Percentiles rank a stretch among this genome's conserved stretches.
Conservation (phyloP, 305 asterid genomes). For the Coffea humblotiana region DNA sequence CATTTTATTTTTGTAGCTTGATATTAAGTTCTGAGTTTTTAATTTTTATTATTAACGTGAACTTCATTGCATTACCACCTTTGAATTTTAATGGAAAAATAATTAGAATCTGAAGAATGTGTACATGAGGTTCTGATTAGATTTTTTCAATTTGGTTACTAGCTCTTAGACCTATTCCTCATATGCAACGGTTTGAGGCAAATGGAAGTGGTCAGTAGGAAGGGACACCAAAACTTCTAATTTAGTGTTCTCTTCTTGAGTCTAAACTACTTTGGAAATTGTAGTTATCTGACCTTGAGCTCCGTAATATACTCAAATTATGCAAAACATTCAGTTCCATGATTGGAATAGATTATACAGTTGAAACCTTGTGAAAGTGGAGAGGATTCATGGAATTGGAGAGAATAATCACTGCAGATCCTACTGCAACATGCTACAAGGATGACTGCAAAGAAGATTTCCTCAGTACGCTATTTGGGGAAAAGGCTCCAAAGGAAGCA, state of each 20-base stretch:
- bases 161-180: neutral
- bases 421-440: too few species aligned
- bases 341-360: too few species aligned
- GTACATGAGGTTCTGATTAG: neutral
- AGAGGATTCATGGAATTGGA: too few species aligned
- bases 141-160: neutral
- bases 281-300: neutral
- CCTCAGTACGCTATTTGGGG: too few species aligned
- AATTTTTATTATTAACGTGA: neutral
- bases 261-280: too few species aligned
- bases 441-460: too few species aligned
- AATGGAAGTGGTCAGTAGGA: slow-evolving; percentile 2
- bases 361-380: too few species aligned
- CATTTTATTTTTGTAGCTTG: neutral
- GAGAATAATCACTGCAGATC: too few species aligned
- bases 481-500: too few species aligned
- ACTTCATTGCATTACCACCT: neutral
- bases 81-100: neutral
- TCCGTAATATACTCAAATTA: too few species aligned
- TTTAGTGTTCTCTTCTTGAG: neutral
- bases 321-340: too few species aligned
- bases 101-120: neutral
- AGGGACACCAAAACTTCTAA: neutral
- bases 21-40: neutral
- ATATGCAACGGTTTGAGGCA: neutral